Evolutionary conservation across 768 basidiomycete species (phyloP), one percentile per base, ranked within the genome.

Genomic region (Pulveroboletus sp.): DNA sequence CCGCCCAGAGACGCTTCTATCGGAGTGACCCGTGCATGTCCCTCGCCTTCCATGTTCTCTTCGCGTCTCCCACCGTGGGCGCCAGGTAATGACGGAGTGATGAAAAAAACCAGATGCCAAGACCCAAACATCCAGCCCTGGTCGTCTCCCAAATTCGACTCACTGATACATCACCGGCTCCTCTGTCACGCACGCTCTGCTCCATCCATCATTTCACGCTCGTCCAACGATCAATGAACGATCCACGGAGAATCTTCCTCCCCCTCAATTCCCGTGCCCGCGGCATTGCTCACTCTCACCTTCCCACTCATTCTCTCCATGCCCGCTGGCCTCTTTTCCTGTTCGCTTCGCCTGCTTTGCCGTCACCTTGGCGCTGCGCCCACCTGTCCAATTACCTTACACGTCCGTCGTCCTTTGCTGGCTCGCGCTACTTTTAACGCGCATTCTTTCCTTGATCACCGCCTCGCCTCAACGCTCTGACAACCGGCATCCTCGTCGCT

Each of bases 391-490:
- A 8, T 32, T 40, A 6, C 54, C 43, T 11, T 50, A 44, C 26
- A 4, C n/a, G n/a, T n/a, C n/a, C 35, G n/a, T 44, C 53, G 47
- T 46, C 33, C 39, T 41, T 49, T 46, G 54, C 43, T 43, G n/a
- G n/a, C 44, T 31, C 21, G 39, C 37, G 54, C 37, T 45, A 14
- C 36, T 37, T 43, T 37, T 46, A 24, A 40, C 46, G 21, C 39
- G 9, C 35, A 2, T 57, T 57, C 51, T 44, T 14, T 42, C 0
- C 11, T 37, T 50, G 55, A 54, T 61, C 57, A 56, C 57, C 43
- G 42, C 44, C 37, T 51, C 57, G 50, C 46, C 37, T 51, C 39
- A 42, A 26, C 26, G 17, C 32, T 33, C n/a, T 26, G 44, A 39
- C 58, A 55, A 37, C 47, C 17, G 6, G 14, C 45, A 12, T 42